Conservation (phyloP, 1,139 yeast genomes). For the Geotrichum klebahnii region DNA sequence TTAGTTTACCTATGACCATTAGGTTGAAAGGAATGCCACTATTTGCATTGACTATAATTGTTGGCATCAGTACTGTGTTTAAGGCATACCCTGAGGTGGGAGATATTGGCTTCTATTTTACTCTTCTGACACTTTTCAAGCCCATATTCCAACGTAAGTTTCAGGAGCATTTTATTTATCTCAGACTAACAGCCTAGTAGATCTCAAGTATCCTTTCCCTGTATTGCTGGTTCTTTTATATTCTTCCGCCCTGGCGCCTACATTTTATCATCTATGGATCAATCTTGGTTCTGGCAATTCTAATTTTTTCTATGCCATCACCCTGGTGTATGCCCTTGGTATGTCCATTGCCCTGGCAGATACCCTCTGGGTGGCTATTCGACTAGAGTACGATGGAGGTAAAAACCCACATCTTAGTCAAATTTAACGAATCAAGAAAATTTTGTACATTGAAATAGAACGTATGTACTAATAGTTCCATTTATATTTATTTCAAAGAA, state of each 20-base stretch:
- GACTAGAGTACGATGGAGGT: constrained; percentile 62
- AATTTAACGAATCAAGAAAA: constrained; percentile 5
- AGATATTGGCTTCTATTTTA: constrained; percentile 67
- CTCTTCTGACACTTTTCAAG: constrained; percentile 56
- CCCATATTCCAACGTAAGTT: constrained; percentile 36
- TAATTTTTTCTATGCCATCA: constrained; percentile 91
- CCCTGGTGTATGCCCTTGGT: constrained; percentile 73
- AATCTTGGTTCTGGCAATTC: constrained; percentile 92
- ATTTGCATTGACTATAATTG: constrained; percentile 58
- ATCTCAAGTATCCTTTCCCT: constrained; percentile 45
- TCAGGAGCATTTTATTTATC: constrained; percentile 26
- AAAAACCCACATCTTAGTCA: constrained; percentile 23
- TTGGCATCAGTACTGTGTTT: constrained; percentile 66
- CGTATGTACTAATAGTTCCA: background rate
- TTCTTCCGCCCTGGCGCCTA: constrained; percentile 65
- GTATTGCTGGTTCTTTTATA: constrained; percentile 47
- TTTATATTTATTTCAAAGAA: background rate
- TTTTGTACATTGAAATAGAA: background rate
- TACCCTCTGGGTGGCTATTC: constrained; percentile 74
- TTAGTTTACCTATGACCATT: constrained; percentile 68
- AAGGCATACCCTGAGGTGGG: constrained; percentile 88
- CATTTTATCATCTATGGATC: constrained; percentile 92
- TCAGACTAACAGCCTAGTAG: constrained; percentile 32
- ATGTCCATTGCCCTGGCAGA: constrained; percentile 69
- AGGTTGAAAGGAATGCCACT: constrained; percentile 56